phyloP scores from a whole-genome alignment of 2,329 filamentous ascomycete species.

The Teratosphaeria epicoccoides region DNA sequence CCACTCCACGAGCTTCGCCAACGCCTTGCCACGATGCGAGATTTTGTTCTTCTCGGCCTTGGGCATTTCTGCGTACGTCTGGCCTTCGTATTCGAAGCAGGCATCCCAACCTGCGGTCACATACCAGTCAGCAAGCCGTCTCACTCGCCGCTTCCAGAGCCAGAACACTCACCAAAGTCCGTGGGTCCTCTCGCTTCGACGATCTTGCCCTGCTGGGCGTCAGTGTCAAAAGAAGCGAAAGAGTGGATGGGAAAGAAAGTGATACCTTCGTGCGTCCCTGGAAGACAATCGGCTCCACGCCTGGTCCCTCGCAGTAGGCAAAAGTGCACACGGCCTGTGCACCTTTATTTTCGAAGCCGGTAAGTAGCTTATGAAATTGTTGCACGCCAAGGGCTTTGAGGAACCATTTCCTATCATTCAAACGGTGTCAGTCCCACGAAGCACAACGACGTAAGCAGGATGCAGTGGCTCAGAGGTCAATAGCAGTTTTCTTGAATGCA shows the following conservation, averaged over 20 bases:
- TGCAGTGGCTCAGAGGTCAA: too few species aligned
- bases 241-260: slow-evolving; percentile 3
- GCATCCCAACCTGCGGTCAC: slow-evolving; percentile 74
- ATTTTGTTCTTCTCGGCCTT: slow-evolving; percentile 79
- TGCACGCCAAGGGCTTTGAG: slow-evolving; percentile 69
- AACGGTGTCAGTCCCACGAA: background rate
- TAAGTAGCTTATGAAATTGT: slow-evolving; percentile 81
- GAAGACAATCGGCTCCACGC: slow-evolving; percentile 74
- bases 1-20: slow-evolving; percentile 78
- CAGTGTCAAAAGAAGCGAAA: slow-evolving; percentile 2
- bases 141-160: background rate
- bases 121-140: slow-evolving; percentile 6
- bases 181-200: slow-evolving; percentile 71
- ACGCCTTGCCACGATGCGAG: slow-evolving; percentile 79
- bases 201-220: slow-evolving; percentile 54
- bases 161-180: slow-evolving; percentile 59
- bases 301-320: slow-evolving; percentile 78
- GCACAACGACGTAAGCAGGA: too few species aligned
- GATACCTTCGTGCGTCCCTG: slow-evolving; percentile 75
- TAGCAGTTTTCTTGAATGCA: background rate
- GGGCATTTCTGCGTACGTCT: slow-evolving; percentile 95
- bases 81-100: slow-evolving; percentile 84
- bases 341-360: slow-evolving; percentile 79
- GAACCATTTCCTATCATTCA: slow-evolving; percentile 75
- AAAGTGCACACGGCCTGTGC: slow-evolving; percentile 95